Percentiles rank a stretch among this genome's conserved stretches.
Conservation (phyloP, 1,139 yeast genomes). For the Saccharomyces hybrid region DNA sequence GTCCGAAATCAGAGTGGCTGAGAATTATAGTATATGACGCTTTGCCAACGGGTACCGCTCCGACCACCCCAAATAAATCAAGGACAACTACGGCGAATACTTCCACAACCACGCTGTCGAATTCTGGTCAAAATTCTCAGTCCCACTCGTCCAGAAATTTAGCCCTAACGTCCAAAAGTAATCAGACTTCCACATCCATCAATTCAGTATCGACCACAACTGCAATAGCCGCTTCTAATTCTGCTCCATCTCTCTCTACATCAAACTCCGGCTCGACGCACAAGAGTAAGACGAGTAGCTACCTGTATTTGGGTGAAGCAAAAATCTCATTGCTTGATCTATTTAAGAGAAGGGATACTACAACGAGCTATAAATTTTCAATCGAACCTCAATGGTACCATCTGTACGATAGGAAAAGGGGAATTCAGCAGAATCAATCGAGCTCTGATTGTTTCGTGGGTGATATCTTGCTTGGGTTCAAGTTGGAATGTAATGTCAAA, state of each 20-base stretch:
- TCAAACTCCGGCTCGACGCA: not conserved
- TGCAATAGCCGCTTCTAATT: not conserved
- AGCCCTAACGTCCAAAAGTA: not conserved
- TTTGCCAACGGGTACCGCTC: conserved; percentile 3
- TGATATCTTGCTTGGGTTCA: conserved; percentile 23
- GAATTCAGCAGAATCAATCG: conserved; percentile 7
- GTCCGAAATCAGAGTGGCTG: conserved; percentile 24
- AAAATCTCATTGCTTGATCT: conserved; percentile 24
- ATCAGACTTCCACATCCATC: not conserved
- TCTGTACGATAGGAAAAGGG: conserved; percentile 22
- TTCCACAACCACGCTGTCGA: not conserved
- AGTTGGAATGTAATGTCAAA: conserved; percentile 14
- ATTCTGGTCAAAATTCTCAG: conserved; percentile 1
- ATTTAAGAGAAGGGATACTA: conserved; percentile 17
- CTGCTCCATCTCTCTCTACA: not conserved
- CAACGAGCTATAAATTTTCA: conserved; percentile 16
- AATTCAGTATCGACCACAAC: not conserved
- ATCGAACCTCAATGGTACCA: conserved; percentile 21
- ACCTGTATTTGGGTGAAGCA: conserved; percentile 29
- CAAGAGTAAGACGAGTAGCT: conserved; percentile 4
- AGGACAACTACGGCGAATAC: not conserved
- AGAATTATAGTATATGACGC: conserved; percentile 27
- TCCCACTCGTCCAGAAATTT: not conserved
- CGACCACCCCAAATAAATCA: not conserved
- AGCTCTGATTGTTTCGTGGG: conserved; percentile 16